phyloP scores from a whole-genome alignment of 1,139 yeast genomes.

The Diutina rugosa region DNA sequence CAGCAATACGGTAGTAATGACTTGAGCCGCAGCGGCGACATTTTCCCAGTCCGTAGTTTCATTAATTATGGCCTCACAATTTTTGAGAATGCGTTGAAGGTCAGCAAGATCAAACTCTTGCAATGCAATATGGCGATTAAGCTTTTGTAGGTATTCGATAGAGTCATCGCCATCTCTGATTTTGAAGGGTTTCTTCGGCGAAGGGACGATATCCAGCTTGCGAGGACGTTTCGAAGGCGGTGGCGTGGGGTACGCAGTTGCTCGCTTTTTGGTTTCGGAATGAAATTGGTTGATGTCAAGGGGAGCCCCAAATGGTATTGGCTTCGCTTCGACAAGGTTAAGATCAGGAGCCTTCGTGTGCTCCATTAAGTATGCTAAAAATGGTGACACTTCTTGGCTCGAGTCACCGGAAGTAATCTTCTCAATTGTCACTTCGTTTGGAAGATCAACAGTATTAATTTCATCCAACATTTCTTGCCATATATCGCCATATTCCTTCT shows the following conservation, averaged over 20 bases:
- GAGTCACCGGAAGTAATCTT: neutral
- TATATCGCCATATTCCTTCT: neutral
- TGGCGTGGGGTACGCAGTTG: neutral
- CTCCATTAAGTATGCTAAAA: neutral
- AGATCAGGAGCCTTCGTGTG: neutral
- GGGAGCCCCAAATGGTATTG: too few relatives aligned
- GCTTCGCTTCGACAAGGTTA: neutral
- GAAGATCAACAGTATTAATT: neutral
- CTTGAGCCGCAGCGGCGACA: neutral
- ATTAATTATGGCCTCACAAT: neutral
- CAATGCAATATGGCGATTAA: neutral
- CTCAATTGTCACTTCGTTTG: neutral
- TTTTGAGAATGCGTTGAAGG: neutral
- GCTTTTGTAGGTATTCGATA: neutral
- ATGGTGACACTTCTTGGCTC: neutral
- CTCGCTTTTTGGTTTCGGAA: neutral
- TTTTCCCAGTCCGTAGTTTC: conserved; percentile 1
- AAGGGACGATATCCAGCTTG: neutral
- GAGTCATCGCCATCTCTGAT: neutral
- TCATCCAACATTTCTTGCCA: conserved; percentile 1
- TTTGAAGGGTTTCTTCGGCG: neutral
- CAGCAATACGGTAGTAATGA: neutral
- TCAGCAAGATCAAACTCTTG: neutral
- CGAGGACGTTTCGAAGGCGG: neutral
- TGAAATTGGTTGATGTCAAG: neutral